A percentile compares a stretch with the other conserved stretches of the same genome.
Evolutionary conservation across 345 rosid genomes (phyloP).

Genomic region (Balakata baccata): DNA sequence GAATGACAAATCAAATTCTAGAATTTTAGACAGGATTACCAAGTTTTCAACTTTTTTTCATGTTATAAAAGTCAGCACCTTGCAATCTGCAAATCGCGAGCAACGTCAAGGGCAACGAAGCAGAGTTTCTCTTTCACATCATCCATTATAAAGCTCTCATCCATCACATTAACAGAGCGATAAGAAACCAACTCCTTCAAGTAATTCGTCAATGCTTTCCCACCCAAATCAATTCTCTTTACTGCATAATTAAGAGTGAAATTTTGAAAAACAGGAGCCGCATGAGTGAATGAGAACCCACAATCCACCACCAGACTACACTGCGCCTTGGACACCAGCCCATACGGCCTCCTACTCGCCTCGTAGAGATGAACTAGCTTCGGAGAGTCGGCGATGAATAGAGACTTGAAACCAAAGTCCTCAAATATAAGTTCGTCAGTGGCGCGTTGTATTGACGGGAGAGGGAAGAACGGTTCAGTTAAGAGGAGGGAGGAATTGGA

Average conservation of each 20-base stretch:
- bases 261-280: slow-evolving; percentile 73
- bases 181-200: slow-evolving; percentile 84
- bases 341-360: slow-evolving; percentile 58
- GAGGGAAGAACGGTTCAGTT: slow-evolving; percentile 67
- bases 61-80: slow-evolving; percentile 25
- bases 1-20: too few relatives aligned
- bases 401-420: slow-evolving; percentile 71
- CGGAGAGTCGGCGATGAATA: slow-evolving; percentile 64
- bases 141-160: slow-evolving; percentile 76
- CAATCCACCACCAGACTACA: slow-evolving; percentile 86
- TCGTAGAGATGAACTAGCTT: slow-evolving; percentile 81
- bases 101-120: slow-evolving; percentile 77
- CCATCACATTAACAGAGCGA: slow-evolving; percentile 75
- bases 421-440: slow-evolving; percentile 90
- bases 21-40: neutral
- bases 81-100: slow-evolving; percentile 61
- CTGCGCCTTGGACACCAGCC: slow-evolving; percentile 55
- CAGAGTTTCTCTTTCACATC: slow-evolving; percentile 95
- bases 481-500: slow-evolving; percentile 66
- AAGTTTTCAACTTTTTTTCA: neutral
- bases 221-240: slow-evolving; percentile 83
- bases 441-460: slow-evolving; percentile 71
- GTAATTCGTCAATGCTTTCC: slow-evolving; percentile 88
- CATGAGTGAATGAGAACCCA: slow-evolving; percentile 89
- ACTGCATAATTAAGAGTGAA: slow-evolving; percentile 65